Conservation (phyloP, 306 rosid genomes). For the Echinosophora koreensis region DNA sequence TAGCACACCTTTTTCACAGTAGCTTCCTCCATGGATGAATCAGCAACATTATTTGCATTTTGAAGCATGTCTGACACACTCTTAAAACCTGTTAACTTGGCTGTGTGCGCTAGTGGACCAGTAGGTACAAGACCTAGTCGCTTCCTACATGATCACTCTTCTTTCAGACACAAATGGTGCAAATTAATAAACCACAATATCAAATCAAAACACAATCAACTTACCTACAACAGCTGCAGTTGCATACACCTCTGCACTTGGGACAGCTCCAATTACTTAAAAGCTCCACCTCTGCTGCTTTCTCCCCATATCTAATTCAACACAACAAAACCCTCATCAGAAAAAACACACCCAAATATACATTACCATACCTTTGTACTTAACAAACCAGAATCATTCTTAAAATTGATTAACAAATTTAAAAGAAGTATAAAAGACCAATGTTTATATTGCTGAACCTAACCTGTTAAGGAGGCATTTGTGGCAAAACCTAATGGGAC, state of each 20-base stretch:
- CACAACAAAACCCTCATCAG: constrained; percentile 12
- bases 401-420: not conserved
- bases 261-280: constrained; percentile 76
- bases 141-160: constrained; percentile 59
- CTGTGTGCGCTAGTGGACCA: constrained; percentile 56
- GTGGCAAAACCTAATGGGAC: constrained; percentile 62
- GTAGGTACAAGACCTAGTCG: constrained; percentile 74
- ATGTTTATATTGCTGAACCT: not conserved
- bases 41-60: not conserved
- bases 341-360: not conserved
- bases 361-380: constrained; percentile 2
- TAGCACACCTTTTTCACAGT: constrained; percentile 50
- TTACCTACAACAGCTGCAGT: constrained; percentile 83
- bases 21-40: constrained; percentile 44
- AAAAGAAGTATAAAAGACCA: not conserved
- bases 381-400: not conserved
- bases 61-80: constrained; percentile 72
- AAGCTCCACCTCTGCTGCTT: constrained; percentile 55
- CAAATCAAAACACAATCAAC: constrained; percentile 14
- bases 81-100: constrained; percentile 67
- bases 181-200: not conserved
- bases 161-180: constrained; percentile 10
- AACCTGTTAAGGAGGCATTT: constrained; percentile 86
- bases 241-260: constrained; percentile 76
- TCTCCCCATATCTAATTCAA: constrained; percentile 75